These are phyloP conservation scores for Boletus vinaceobasis DNA, from an alignment of 768 basidiomycete species.

Conservation along the genomic window DNA sequence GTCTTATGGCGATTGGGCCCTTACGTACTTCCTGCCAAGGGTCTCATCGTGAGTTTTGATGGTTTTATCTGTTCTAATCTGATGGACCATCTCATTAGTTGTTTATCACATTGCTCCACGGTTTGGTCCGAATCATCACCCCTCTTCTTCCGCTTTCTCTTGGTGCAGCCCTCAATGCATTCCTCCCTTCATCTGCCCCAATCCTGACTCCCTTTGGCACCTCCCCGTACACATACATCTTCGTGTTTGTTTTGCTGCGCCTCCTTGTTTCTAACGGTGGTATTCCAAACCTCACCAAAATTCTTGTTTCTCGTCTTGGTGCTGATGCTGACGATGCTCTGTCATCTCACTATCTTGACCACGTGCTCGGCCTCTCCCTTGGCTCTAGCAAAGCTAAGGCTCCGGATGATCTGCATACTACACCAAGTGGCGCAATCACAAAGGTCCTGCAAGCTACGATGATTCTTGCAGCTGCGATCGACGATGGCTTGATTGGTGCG, in stretches of 20 bases:
- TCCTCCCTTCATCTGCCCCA: constrained; percentile 17
- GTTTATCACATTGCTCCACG: constrained; percentile 65
- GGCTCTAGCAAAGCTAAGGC: constrained; percentile 79
- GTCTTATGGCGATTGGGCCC: constrained; percentile 15
- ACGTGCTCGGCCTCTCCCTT: constrained; percentile 82
- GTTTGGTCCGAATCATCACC: constrained; percentile 76
- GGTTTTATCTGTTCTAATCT: not conserved
- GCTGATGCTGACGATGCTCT: constrained; percentile 77
- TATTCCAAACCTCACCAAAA: constrained; percentile 62
- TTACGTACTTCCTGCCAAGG: constrained; percentile 21
- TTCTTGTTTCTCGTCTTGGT: constrained; percentile 85
- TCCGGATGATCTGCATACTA: constrained; percentile 49
- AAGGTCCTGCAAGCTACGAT: constrained; percentile 31
- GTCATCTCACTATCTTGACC: constrained; percentile 67
- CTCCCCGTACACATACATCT: constrained; percentile 68
- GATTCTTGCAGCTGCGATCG: constrained; percentile 75
- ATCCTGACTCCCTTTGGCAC: constrained; percentile 25
- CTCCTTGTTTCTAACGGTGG: constrained; percentile 79
- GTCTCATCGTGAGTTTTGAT: constrained; percentile 21
- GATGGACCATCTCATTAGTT: constrained; percentile 36
- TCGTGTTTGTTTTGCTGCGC: constrained; percentile 63
- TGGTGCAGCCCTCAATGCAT: constrained; percentile 38
- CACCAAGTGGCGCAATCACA: constrained; percentile 10
- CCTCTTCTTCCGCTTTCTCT: constrained; percentile 67
- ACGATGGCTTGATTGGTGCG: constrained; percentile 74